These are phyloP conservation scores for Graphilbum fragrans DNA, from an alignment of 2,329 filamentous ascomycete species.

Conservation along the genomic window DNA sequence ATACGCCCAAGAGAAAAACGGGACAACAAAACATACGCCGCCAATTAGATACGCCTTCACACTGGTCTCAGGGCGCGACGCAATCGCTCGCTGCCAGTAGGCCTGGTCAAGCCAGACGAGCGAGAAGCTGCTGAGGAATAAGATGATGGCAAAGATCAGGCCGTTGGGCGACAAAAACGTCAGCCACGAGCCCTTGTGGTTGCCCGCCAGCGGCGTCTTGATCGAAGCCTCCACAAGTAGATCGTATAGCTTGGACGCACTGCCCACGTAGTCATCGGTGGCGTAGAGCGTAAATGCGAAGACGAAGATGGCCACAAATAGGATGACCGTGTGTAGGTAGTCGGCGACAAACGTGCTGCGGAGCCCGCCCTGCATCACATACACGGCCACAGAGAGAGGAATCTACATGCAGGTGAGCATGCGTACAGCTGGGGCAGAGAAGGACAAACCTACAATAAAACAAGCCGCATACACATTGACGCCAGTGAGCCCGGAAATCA, in stretches of 20 bases:
- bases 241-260: constrained; percentile 22
- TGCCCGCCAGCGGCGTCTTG: constrained; percentile 19
- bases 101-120: constrained; percentile 27
- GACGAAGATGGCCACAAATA: constrained; percentile 24
- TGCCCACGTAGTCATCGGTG: constrained; percentile 17
- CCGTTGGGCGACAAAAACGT: constrained; percentile 22
- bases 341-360: constrained; percentile 27
- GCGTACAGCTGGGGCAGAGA: no score
- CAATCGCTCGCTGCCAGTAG: constrained; percentile 32
- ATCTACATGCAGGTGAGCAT: constrained; percentile 26
- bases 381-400: constrained; percentile 23
- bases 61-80: constrained; percentile 24
- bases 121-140: constrained; percentile 23
- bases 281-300: constrained; percentile 23
- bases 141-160: constrained; percentile 22
- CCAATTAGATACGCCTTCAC: constrained; percentile 28
- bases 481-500: constrained; percentile 24
- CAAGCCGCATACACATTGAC: constrained; percentile 29
- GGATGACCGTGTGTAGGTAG: constrained; percentile 26
- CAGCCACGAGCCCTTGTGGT: constrained; percentile 23
- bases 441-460: no score
- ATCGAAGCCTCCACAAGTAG: constrained; percentile 19
- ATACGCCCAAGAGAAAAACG: no score
- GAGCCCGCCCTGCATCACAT: constrained; percentile 26
- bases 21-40: no score